Percentiles rank a stretch among this genome's conserved stretches.
phyloP scores from a whole-genome alignment of 805 yeast species.

The Candida maesae region DNA sequence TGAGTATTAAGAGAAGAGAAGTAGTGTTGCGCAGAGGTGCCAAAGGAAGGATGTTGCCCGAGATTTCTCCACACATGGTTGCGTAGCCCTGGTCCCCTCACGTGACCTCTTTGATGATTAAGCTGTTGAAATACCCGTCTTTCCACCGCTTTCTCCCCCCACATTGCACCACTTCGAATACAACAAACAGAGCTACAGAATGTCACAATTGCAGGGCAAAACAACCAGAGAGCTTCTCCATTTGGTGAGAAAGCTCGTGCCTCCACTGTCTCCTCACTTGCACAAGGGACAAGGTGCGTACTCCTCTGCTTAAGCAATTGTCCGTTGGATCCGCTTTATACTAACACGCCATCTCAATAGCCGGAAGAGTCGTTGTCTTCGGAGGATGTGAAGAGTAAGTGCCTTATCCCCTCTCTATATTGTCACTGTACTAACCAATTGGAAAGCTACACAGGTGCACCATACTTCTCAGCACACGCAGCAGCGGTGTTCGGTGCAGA shows the following conservation, averaged over 20 bases:
- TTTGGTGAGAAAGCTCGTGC: slow-evolving; percentile 56
- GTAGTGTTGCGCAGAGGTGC: no score
- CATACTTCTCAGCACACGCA: slow-evolving; percentile 84
- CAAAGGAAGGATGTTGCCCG: no score
- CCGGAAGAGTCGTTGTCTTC: slow-evolving; percentile 78
- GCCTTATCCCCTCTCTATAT: not conserved
- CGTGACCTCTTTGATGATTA: no score
- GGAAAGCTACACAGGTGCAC: slow-evolving; percentile 84
- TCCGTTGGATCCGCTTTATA: slow-evolving; percentile 43
- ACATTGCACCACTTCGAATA: no score
- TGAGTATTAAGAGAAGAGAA: no score
- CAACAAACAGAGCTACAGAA: no score
- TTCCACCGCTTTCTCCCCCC: no score
- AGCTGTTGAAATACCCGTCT: no score
- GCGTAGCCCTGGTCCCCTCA: no score
- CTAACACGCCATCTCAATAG: slow-evolving; percentile 25
- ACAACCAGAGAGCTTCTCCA: slow-evolving; percentile 38
- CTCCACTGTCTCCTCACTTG: slow-evolving; percentile 67
- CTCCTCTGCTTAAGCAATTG: slow-evolving; percentile 19
- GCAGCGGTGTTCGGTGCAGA: slow-evolving; percentile 85
- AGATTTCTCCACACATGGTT: no score
- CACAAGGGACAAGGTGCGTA: slow-evolving; percentile 78
- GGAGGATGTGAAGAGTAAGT: slow-evolving; percentile 87
- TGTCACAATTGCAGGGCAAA: slow-evolving; percentile 15
- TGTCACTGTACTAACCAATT: slow-evolving; percentile 6